Evolutionary conservation across 2,329 filamentous ascomycete species (phyloP), one percentile per base, ranked within the genome.

Genomic region (Verticillium zaregamsianum): DNA sequence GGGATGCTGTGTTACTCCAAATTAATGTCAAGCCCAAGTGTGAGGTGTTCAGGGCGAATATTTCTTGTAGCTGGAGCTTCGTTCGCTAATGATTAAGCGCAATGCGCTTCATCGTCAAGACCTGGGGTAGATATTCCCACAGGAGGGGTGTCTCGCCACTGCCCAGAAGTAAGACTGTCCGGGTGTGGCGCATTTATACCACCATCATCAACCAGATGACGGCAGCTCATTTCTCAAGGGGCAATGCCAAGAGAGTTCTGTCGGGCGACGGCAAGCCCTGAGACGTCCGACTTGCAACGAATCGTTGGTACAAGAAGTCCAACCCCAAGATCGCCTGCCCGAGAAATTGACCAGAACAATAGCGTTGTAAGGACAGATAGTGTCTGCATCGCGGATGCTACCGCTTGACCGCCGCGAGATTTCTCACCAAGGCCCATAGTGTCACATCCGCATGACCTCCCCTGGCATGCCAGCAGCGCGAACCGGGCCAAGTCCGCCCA

Each of bases 371-470:
- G 37, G 37, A 17, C 14, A 40, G 14, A 37, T 40, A 14, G 14
- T 40, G 37, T n/a, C 37, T 17, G 14, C 17, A n/a, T 40, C 17
- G 6, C 37, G 15, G 37, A 15, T 15, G 6, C 14, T 40, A 40
- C 12, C 37, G 37, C 37, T 15, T 40, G 37, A 7, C 37, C 12
- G 20, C 23, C 28, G 7, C 17, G 12, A 56, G 17, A 5, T 33
- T 15, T 11, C 25, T 15, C 25, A 56, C 9, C n/a, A 49, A 49
- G 5, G 15, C 28, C 7, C 8, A 9, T n/a, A 6, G 11, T 23
- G n/a, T 61, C 49, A 66, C 31, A 66, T 63, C 45, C 64, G 40
- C 58, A 59, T 66, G 12, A 66, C 59, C 32, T 66, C 63, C 8
- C 39, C 28, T 5, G 58, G 52, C 40, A 59, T 39, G 25, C 45